phyloP scores from a whole-genome alignment of 305 asterid genomes.

The Solanum chacoense region DNA sequence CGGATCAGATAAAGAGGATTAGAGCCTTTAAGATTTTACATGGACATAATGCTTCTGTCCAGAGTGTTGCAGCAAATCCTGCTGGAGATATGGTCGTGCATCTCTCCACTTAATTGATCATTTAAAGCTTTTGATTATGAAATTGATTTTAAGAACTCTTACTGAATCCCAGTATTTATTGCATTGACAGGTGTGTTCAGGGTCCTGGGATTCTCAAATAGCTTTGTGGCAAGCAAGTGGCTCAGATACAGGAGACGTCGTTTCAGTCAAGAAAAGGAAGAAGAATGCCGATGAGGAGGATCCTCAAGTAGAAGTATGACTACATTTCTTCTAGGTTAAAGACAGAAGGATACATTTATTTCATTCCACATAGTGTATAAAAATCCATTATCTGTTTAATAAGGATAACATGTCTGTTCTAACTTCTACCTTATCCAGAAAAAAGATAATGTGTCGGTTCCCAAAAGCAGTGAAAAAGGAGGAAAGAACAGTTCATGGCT shows the following conservation, averaged over 20 bases:
- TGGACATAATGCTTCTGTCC: conserved; percentile 82
- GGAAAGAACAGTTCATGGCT: not conserved
- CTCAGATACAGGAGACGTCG: conserved; percentile 31
- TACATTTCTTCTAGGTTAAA: not conserved
- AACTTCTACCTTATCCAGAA: not conserved
- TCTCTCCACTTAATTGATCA: not conserved
- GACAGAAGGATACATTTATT: not conserved
- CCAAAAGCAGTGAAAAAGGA: not conserved
- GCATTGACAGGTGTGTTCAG: conserved; percentile 66
- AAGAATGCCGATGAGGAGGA: conserved; percentile 38
- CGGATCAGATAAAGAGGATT: conserved; percentile 42
- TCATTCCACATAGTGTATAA: not conserved
- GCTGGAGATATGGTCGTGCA: conserved; percentile 55
- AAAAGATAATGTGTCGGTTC: not conserved
- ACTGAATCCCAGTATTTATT: not conserved
- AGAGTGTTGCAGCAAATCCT: conserved; percentile 62
- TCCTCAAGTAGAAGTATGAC: conserved; percentile 53
- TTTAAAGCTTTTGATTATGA: not conserved
- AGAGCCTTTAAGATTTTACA: conserved; percentile 49
- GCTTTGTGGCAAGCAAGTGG: conserved; percentile 58
- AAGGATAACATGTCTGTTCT: not conserved
- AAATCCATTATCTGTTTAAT: not conserved
- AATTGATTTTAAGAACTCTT: not conserved
- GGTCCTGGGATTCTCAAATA: conserved; percentile 87
- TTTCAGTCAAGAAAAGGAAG: conserved; percentile 77